phyloP scores from a whole-genome alignment of 371 early-diverging fungal species.

The Smittium mucronatum region DNA sequence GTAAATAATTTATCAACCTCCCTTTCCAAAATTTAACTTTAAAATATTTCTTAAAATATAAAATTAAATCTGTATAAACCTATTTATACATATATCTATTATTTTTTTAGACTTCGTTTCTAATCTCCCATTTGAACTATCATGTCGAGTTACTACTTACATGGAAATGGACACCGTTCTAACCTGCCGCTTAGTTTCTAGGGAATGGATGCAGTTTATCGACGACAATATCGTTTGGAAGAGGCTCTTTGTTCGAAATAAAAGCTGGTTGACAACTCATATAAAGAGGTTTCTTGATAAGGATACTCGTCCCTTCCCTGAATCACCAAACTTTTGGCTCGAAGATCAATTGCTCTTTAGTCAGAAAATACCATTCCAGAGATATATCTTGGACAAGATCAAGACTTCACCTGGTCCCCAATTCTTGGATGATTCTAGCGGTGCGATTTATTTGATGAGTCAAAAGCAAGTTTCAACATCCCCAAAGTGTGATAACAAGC shows the following conservation, averaged over 20 bases:
- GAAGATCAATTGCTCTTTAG: constrained; percentile 1
- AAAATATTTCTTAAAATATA: no score
- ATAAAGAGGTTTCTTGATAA: constrained; percentile 8
- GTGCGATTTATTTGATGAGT: background rate
- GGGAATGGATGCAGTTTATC: constrained; percentile 38
- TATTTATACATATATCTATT: no score
- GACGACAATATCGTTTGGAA: constrained; percentile 46
- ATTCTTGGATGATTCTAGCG: background rate
- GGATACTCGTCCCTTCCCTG: constrained; percentile 12
- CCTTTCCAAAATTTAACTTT: no score
- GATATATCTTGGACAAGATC: constrained; percentile 9
- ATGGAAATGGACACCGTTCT: constrained; percentile 36
- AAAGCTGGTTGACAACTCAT: constrained; percentile 29
- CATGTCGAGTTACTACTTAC: constrained; percentile 38
- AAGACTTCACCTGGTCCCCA: background rate
- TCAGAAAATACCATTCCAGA: background rate
- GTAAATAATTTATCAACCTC: no score
- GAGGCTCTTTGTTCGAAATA: constrained; percentile 33
- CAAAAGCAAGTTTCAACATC: background rate
- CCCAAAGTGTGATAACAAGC: background rate
- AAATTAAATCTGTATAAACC: no score
- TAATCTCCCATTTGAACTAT: constrained; percentile 42
- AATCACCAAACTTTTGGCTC: constrained; percentile 15
- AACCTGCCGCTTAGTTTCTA: constrained; percentile 37
- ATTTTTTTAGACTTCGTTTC: constrained; percentile 44